Percentiles rank a stretch among this genome's conserved stretches.
Conservation (phyloP, 2,329 filamentous ascomycete species). For the Lanzia echinophila region DNA sequence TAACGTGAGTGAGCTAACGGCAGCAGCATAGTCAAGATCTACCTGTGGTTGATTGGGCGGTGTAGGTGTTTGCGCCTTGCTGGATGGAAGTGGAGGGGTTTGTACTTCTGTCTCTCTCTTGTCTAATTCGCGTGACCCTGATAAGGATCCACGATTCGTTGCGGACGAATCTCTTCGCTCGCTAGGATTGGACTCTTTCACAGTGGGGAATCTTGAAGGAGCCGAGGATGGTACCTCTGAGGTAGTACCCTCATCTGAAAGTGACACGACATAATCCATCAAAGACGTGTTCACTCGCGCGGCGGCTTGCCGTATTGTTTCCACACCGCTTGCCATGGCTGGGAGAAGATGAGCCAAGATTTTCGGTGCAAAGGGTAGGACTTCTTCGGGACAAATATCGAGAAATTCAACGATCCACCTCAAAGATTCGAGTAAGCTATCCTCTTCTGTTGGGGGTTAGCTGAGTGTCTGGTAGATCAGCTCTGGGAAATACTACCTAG, state of each 20-base stretch:
- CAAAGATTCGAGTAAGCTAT: conserved; percentile 83
- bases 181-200: conserved; percentile 29
- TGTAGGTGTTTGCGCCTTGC: conserved; percentile 25
- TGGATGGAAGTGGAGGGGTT: conserved; percentile 38
- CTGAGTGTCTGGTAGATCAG: not conserved
- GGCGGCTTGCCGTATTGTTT: conserved; percentile 82
- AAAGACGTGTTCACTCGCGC: conserved; percentile 83
- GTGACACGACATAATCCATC: conserved; percentile 88
- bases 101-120: conserved; percentile 47
- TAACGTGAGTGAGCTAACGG: conserved; percentile 85
- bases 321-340: conserved; percentile 85
- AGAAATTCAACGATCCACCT: conserved; percentile 96
- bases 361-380: conserved; percentile 87
- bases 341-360: conserved; percentile 88
- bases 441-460: conserved; percentile 58
- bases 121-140: conserved; percentile 41
- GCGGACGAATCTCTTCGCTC: conserved; percentile 28
- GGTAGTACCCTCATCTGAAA: conserved; percentile 59
- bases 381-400: conserved; percentile 94
- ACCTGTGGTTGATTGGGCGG: conserved; percentile 44
- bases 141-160: conserved; percentile 32
- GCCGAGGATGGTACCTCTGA: conserved; percentile 35
- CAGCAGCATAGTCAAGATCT: conserved; percentile 92
- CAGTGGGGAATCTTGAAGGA: conserved; percentile 37
- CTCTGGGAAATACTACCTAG: conserved; percentile 46